Percentiles rank a stretch among this genome's conserved stretches.
Conservation (phyloP, 345 rosid genomes). For the Eucalyptus lansdowneana region DNA sequence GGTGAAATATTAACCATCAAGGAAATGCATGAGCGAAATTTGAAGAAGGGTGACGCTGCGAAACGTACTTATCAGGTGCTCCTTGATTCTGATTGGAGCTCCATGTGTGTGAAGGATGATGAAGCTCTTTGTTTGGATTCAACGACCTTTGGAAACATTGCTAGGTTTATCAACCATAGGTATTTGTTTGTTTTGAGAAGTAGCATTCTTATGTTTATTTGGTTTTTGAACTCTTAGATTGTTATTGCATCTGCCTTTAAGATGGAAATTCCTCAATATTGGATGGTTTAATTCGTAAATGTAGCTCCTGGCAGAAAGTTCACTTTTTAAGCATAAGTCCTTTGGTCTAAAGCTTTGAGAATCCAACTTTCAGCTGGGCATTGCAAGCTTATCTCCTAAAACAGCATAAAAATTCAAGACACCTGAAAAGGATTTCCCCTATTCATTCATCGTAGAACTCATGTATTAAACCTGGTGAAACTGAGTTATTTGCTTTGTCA, state of each 20-base stretch:
- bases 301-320: neutral
- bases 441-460: neutral
- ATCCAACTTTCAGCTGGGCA: neutral
- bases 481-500: neutral
- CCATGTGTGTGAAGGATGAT: constrained; percentile 49
- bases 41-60: constrained; percentile 14
- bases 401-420: neutral
- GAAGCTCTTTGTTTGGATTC: constrained; percentile 89
- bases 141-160: constrained; percentile 64
- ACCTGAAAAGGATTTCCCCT: neutral
- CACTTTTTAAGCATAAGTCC: neutral
- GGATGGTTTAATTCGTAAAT: neutral
- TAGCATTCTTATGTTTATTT: neutral
- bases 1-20: constrained; percentile 78
- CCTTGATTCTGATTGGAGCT: constrained; percentile 80
- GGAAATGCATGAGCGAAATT: constrained; percentile 51
- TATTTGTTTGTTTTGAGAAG: constrained; percentile 4
- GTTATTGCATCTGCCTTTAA: neutral
- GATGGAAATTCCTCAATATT: neutral
- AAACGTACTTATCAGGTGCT: constrained; percentile 50
- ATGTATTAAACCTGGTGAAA: neutral
- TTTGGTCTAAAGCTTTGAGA: neutral
- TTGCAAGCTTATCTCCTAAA: neutral
- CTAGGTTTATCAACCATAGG: constrained; percentile 94
- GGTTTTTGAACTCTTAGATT: neutral